phyloP scores from a whole-genome alignment of 73 alveolate species.

The Stentor roeselii region DNA sequence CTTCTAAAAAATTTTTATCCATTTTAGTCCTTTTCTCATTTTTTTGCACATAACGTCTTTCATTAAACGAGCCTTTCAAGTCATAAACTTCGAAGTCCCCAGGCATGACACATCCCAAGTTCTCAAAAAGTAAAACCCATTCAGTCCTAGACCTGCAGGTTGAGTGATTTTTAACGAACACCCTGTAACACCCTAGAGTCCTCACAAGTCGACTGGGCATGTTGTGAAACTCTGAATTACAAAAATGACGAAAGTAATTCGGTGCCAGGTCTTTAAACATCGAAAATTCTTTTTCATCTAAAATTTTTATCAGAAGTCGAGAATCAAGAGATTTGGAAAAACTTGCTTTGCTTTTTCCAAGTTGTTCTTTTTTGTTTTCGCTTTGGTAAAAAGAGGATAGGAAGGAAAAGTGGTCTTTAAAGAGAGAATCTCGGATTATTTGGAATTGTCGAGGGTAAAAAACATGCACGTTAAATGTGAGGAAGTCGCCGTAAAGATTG shows the following conservation, averaged over 20 bases:
- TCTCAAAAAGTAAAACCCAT: constrained; percentile 19
- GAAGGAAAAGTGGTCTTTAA: not conserved
- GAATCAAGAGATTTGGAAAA: constrained; percentile 29
- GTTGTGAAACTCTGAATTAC: constrained; percentile 47
- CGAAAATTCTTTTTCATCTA: constrained; percentile 43
- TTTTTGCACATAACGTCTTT: constrained; percentile 15
- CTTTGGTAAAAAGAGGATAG: not conserved
- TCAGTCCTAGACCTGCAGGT: not conserved
- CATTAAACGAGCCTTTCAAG: constrained; percentile 30
- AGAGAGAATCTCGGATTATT: not conserved
- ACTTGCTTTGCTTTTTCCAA: constrained; percentile 50
- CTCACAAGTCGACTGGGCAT: constrained; percentile 29
- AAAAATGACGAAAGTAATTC: constrained; percentile 44
- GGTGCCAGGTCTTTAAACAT: constrained; percentile 56
- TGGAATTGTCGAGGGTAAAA: constrained; percentile 11
- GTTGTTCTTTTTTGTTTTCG: not conserved
- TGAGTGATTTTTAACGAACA: constrained; percentile 23
- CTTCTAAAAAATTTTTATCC: constrained; percentile 32
- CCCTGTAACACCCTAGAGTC: constrained; percentile 46
- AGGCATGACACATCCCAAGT: constrained; percentile 7
- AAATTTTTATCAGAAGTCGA: constrained; percentile 39
- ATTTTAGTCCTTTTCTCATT: constrained; percentile 3
- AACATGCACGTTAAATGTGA: not conserved
- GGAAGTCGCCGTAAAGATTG: not conserved
- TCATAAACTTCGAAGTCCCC: constrained; percentile 20